phyloP scores from a whole-genome alignment of 73 alveolate species.

The Symbiodinium natans region DNA sequence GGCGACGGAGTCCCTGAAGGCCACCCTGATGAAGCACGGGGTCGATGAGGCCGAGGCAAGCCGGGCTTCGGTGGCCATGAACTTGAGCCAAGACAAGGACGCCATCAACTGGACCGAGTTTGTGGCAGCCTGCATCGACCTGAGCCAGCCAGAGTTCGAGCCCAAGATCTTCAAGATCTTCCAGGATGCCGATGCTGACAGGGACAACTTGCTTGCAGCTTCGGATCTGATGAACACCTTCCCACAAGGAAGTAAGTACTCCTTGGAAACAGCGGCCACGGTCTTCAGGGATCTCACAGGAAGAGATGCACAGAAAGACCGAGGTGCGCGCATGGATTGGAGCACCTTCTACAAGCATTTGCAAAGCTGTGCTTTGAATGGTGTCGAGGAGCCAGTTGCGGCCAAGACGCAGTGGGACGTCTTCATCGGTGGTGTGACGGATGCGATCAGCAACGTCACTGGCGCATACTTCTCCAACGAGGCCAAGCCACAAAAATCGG shows the following conservation, averaged over 20 bases:
- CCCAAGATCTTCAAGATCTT: conserved; percentile 55
- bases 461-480: conserved; percentile 9
- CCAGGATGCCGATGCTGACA: conserved; percentile 67
- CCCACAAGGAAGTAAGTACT: conserved; percentile 54
- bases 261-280: conserved; percentile 45
- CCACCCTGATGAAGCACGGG: conserved; percentile 36
- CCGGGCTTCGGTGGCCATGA: conserved; percentile 60
- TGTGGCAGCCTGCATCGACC: conserved; percentile 78
- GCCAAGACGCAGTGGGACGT: conserved; percentile 16
- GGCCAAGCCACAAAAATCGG: background rate
- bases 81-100: conserved; percentile 71
- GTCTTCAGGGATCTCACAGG: conserved; percentile 68
- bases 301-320: conserved; percentile 32
- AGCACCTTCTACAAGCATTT: conserved; percentile 63
- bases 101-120: conserved; percentile 88
- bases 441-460: conserved; percentile 50
- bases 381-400: conserved; percentile 5
- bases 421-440: conserved; percentile 27
- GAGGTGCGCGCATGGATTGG: conserved; percentile 85
- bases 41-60: conserved; percentile 52
- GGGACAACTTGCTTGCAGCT: conserved; percentile 41
- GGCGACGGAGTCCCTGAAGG: conserved; percentile 28
- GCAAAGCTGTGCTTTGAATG: conserved; percentile 70
- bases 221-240: conserved; percentile 50
- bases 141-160: conserved; percentile 65